Evolutionary conservation across 2,329 filamentous ascomycete genomes (phyloP), one percentile per base, ranked within the genome.

Genomic region (Neonectria hederae): DNA sequence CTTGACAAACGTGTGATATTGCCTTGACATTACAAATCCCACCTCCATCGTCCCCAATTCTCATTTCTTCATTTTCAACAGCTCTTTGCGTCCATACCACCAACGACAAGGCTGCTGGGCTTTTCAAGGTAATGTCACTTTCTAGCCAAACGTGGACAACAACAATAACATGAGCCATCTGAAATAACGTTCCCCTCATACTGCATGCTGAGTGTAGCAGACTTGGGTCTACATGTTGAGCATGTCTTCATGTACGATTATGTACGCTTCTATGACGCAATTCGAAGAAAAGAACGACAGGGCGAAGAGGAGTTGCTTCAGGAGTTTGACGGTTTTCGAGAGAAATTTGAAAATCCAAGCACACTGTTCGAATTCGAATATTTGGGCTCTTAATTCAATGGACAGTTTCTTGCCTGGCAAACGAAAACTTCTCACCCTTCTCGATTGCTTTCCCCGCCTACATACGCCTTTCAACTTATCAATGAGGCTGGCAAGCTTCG

Each of bases 321-420:
- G 4, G 42, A 56, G 11, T 63, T 67, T n/a, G 43, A 52, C 19
- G 48, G 35, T 17, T 62, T 69, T 54, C 40, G 22, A n/a, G 45
- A 51, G 14, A 48, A 61, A 17, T 21, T 62, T 5, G 56, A 69
- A 17, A 65, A 10, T 32, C 42, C 2, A 42, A 62, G n/a, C 5
- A 53, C 32, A 5, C 46, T 60, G 26, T 63, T 63, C 30, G 51
- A 62, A 19, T 66, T 63, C 30, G 57, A 68, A 48, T 63, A 68
- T 8, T 10, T 68, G 59, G 63, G 30, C 59, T 43, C 57, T 65
- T 2, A 28, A 21, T 40, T 30, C 54, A 14, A 52, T 65, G 11
- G 38, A 57, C 9, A 56, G 30, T n/a, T 59, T 65, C 49, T 22
- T 68, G 4, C 43, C 35, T 9, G 45, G 13, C 5, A 26, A 35